Base-by-base conservation (phyloP, 768 basidiomycete genomes). In the Pleurotus djamor region DNA sequence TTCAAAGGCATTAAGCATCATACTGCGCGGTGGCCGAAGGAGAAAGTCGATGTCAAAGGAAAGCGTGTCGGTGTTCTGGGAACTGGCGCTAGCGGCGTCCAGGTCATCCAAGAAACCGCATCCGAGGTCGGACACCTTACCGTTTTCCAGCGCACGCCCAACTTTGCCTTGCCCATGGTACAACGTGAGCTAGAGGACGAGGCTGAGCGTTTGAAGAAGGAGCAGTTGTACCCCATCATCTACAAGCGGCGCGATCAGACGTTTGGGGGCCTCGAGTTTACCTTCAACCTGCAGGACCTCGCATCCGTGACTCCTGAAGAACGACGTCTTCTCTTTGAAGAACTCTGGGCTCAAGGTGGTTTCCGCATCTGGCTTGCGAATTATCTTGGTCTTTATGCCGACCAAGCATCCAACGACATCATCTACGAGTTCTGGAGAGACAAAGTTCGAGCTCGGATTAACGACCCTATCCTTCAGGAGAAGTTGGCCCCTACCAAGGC, bases 141-240 rank as follows among this genome's bases (percentile, higher is more conserved):
- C 6, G 66, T 69, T 16, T 71, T 71, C 63, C 69, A 71, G 49
- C 68, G 69, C 7, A 47, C 70, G 74, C 35, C 83, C 85, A 56
- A 84, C 78, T 4, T 78, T 51, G 57, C 81, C 74, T 34, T 73
- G 64, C 0, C 83, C 87, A 66, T 81, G 87, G 6, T 78, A 72
- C 17, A 93, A 70, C 32, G 59, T 59, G 13, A 59, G 55, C 52
- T 65, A 62, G 63, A n/a, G 47, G 47, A 28, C 10, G 49, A 51
- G 34, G 28, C 16, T 6, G 21, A 32, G 28, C 3, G 17, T 14
- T 32, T 51, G 34, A 65, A 65, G 47, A 38, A 63, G n/a, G 58
- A 60, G 13, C 13, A n/a, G 16, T 21, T 66, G 33, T 65, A 65
- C 35, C 67, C 69, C 1, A 54, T 57, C 14, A 52, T 68, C 17